Conservation (phyloP, 2,329 filamentous ascomycete genomes). For the Alternaria hordeiaustralica region DNA sequence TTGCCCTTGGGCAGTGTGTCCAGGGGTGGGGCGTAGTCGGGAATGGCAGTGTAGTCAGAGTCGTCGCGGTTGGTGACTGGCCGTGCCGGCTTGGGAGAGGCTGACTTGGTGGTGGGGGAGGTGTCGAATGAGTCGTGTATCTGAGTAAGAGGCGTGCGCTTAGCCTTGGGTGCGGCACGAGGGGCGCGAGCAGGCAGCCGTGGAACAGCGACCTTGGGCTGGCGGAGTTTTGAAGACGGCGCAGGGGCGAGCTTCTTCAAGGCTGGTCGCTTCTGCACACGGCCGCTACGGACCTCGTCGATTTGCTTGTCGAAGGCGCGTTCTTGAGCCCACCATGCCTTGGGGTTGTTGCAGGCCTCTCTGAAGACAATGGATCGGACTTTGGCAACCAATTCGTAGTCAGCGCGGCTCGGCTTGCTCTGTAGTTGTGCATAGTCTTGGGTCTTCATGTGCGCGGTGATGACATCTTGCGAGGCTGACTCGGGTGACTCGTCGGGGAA, state of each 20-base stretch:
- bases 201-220: constrained; percentile 43
- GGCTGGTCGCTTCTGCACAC: constrained; percentile 47
- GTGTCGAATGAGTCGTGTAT: constrained; percentile 47
- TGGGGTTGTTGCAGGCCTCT: constrained; percentile 50
- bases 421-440: constrained; percentile 35
- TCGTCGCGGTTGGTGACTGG: constrained; percentile 75
- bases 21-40: constrained; percentile 75
- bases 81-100: constrained; percentile 47
- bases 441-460: constrained; percentile 46
- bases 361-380: constrained; percentile 44
- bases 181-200: constrained; percentile 41
- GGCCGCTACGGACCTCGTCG: constrained; percentile 37
- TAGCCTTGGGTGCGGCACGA: constrained; percentile 44
- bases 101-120: constrained; percentile 21
- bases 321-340: constrained; percentile 51
- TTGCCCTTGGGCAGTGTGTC: constrained; percentile 67
- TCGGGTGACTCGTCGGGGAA: constrained; percentile 42
- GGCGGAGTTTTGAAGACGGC: constrained; percentile 39
- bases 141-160: constrained; percentile 42
- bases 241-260: constrained; percentile 48
- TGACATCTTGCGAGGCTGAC: constrained; percentile 32
- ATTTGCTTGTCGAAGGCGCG: constrained; percentile 57
- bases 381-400: constrained; percentile 45
- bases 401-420: constrained; percentile 44
- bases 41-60: constrained; percentile 75